phyloP scores from a whole-genome alignment of 2,329 filamentous ascomycete species.

The Dendrostoma leiphaemia region DNA sequence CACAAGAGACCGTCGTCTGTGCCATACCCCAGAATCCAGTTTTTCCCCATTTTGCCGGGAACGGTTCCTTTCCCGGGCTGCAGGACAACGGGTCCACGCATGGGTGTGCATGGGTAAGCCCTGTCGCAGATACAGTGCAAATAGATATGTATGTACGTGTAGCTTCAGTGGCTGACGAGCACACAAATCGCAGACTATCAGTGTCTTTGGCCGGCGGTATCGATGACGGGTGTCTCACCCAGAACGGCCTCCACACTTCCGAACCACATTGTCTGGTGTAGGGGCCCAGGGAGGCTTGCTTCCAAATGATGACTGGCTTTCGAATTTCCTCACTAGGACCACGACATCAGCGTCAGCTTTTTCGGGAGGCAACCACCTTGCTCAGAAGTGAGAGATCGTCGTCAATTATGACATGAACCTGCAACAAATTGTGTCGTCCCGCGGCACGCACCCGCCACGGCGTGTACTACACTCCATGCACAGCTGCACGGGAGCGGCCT shows the following conservation, averaged over 20 bases:
- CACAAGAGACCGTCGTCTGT: neutral
- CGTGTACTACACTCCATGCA: constrained; percentile 4
- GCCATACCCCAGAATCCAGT: neutral
- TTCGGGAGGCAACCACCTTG: neutral
- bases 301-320: too few species aligned
- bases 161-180: constrained; percentile 11
- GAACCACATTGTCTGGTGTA: too few species aligned
- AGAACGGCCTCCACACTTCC: too few species aligned
- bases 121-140: neutral
- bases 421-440: neutral
- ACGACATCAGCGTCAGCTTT: too few species aligned
- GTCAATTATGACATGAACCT: constrained; percentile 11
- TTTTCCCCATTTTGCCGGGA: neutral
- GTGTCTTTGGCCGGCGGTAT: too few species aligned
- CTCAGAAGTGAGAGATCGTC: constrained; percentile 18
- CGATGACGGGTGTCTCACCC: too few species aligned
- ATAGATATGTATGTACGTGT: too few species aligned
- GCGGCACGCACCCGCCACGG: constrained; percentile 7
- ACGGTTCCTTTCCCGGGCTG: neutral
- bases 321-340: too few species aligned
- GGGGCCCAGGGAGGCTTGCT: too few species aligned
- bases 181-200: too few species aligned
- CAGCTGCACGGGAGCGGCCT: neutral
- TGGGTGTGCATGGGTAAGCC: constrained; percentile 8
- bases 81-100: neutral